A percentile compares a stretch with the other conserved stretches of the same genome.
phyloP scores from a whole-genome alignment of 129 eudicot species.

The Logfia minima region DNA sequence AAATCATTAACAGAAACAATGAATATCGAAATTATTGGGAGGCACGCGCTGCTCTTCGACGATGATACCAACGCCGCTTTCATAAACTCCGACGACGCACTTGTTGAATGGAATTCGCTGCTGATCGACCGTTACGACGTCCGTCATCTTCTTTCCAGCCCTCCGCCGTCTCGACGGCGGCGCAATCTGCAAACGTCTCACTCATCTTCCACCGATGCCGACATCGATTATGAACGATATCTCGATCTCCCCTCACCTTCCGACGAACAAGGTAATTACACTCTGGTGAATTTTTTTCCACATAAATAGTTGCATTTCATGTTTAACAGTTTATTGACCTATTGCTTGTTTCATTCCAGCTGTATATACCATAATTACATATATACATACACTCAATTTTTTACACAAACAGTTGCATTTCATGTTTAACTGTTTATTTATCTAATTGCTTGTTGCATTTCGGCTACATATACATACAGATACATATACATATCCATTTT shows the following conservation, averaged over 20 bases:
- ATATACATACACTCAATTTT: not conserved
- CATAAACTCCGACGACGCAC: conserved; percentile 84
- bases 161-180: conserved; percentile 75
- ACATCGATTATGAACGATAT: conserved; percentile 75
- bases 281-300: not conserved
- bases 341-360: not conserved
- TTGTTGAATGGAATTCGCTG: conserved; percentile 91
- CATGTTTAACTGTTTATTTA: not conserved
- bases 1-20: conserved; percentile 13
- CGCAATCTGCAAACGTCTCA: conserved; percentile 40
- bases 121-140: conserved; percentile 95
- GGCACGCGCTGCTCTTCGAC: conserved; percentile 90
- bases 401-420: not conserved
- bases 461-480: not conserved
- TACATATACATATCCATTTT: not conserved
- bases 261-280: conserved; percentile 54
- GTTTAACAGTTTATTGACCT: conserved; percentile 6
- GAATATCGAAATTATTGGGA: conserved; percentile 71
- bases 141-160: conserved; percentile 87
- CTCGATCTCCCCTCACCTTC: conserved; percentile 59
- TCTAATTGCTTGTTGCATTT: not conserved
- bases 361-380: not conserved
- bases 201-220: conserved; percentile 41
- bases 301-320: not conserved
- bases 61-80: conserved; percentile 76